A percentile compares a stretch with the other conserved stretches of the same genome.
Evolutionary conservation across 2,329 filamentous ascomycete species (phyloP).

Genomic region (Emmonsiellopsis sp.): DNA sequence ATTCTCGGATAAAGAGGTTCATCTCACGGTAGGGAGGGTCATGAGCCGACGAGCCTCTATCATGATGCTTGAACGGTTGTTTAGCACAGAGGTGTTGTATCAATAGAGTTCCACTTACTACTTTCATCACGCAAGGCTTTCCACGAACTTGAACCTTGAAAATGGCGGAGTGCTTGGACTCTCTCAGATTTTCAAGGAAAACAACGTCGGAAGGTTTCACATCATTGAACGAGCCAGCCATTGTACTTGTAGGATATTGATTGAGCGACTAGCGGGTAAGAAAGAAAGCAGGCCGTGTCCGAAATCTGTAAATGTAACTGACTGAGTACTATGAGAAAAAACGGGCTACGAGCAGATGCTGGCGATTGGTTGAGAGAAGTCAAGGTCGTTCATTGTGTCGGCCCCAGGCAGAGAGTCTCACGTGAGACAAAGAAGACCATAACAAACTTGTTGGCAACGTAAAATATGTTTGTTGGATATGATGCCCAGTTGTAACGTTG

Average conservation of each 20-base stretch:
- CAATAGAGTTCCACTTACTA: constrained; percentile 7
- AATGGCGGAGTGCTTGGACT: constrained; percentile 8
- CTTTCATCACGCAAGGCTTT: constrained; percentile 15
- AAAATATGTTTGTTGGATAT: too few relatives aligned
- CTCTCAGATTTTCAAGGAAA: constrained; percentile 6
- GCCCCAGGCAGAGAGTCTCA: background rate
- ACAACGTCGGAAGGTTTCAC: constrained; percentile 4
- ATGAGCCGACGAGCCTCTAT: background rate
- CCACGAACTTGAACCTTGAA: constrained; percentile 9
- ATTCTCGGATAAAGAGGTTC: constrained; percentile 3
- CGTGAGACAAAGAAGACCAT: background rate
- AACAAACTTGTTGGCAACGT: too few relatives aligned
- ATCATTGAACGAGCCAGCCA: background rate
- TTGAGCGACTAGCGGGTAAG: background rate
- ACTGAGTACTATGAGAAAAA: background rate
- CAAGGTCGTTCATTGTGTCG: background rate
- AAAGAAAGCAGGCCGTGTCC: background rate
- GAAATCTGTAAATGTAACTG: background rate
- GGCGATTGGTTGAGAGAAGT: background rate
- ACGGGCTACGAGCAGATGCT: background rate
- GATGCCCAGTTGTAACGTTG: too few relatives aligned
- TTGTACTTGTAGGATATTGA: background rate
- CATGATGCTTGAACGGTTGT: constrained; percentile 3
- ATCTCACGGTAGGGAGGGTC: background rate
- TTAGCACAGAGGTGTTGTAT: background rate